Base-by-base conservation (phyloP, 305 asterid genomes). In the Withania somnifera region DNA sequence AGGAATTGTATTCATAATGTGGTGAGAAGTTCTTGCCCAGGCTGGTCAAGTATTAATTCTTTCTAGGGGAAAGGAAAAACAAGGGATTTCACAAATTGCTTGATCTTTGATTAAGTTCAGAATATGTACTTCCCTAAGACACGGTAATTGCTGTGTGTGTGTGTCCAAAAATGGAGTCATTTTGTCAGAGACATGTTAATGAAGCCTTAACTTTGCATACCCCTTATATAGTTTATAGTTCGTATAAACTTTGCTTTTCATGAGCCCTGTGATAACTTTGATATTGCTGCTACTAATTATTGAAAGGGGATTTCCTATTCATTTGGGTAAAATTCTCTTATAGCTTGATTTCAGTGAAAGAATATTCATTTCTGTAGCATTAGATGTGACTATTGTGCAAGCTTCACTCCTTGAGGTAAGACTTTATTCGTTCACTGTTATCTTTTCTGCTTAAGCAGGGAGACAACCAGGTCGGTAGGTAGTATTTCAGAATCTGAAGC, bases 401-500 rank as follows among this genome's bases (percentile, higher is more conserved):
- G 79, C 42, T 73, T 73, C 58, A 47, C 24, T 47, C 22, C 38
- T 73, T 47, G 58, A 26, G 58, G 20, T 45, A 7, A 34, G 8
- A 45, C 7, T 71, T 71, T 14, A 47, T 71, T 69, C 0, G 79
- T 24, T 73, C 58, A 24, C 24, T 73, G 20, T 34, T 36, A 28
- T 76, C 64, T 45, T 38, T 66, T 40, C 50, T 56, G 81, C 82
- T 84, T 64, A 69, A 83, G 71, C 92, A 92, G 99, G 84, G 97
- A 93, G 91, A 87, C 89, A 84, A 88, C 90, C 80, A 91, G 91
- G 88, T 68, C 88, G 81, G 87, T 90, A 68, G 88, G 90, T 85
- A 93, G 86, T 84, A 64, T 83, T 83, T 86, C 91, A 36, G 98
- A 96, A 60, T 38, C 84, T 77, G 99, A 96, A 85, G 90, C 90